A percentile compares a stretch with the other conserved stretches of the same genome.
phyloP scores from a whole-genome alignment of 2,329 filamentous ascomycete species.

The Penicillium corylophilum region DNA sequence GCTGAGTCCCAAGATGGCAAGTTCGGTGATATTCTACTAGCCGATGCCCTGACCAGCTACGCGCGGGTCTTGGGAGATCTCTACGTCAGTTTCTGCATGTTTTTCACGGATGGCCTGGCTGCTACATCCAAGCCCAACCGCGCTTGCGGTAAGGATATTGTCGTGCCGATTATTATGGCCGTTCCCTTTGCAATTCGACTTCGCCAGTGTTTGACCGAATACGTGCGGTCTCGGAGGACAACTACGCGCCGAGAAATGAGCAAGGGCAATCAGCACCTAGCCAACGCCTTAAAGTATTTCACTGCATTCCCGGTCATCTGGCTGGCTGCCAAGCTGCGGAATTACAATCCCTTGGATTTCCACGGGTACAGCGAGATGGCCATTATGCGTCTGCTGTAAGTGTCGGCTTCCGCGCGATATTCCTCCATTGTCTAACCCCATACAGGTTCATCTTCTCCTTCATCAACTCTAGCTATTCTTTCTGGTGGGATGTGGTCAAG shows the following conservation, averaged over 20 bases:
- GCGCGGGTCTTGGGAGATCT: constrained; percentile 88
- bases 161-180: constrained; percentile 82
- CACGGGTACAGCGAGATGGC: constrained; percentile 55
- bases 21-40: constrained; percentile 89
- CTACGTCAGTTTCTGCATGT: constrained; percentile 90
- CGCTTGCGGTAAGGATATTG: constrained; percentile 71
- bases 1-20: constrained; percentile 85
- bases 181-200: constrained; percentile 83
- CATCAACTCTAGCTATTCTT: constrained; percentile 88
- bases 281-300: constrained; percentile 94
- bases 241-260: constrained; percentile 49
- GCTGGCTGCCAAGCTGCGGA: constrained; percentile 70
- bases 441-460: constrained; percentile 70
- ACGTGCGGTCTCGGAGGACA: constrained; percentile 64
- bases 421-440: not conserved
- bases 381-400: constrained; percentile 57
- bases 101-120: constrained; percentile 67
- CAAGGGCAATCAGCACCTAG: constrained; percentile 82
- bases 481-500: constrained; percentile 96
- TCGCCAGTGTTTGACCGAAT: constrained; percentile 89
- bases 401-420: not conserved
- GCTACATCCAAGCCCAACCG: constrained; percentile 81
- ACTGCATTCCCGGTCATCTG: constrained; percentile 90
- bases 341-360: constrained; percentile 53
- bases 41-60: constrained; percentile 93